Percentiles rank a stretch among this genome's conserved stretches.
Evolutionary conservation across 257 asterid species (phyloP).

Genomic region (Fraxinus quadrangulata): DNA sequence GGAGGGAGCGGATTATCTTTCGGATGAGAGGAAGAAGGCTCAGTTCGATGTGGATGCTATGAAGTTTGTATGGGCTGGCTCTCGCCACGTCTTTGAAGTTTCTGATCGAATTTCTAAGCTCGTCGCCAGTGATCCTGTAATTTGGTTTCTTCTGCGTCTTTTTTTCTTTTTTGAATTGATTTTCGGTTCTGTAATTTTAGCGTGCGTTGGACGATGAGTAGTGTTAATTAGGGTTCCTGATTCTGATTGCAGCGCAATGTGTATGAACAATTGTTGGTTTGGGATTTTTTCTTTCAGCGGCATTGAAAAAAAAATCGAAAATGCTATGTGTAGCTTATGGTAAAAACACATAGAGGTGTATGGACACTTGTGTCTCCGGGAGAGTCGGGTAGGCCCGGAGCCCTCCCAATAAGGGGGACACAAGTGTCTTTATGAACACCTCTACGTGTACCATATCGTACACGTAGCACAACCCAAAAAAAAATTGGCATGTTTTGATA

Average conservation of each 20-base stretch:
- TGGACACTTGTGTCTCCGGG: too few species aligned
- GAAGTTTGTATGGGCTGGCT: conserved; percentile 98
- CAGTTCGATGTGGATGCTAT: conserved; percentile 78
- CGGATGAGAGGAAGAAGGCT: conserved; percentile 81
- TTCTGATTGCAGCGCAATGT: background rate
- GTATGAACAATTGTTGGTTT: background rate
- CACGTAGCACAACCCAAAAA: too few species aligned
- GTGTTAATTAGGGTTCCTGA: background rate
- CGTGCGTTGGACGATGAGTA: background rate
- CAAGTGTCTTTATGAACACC: too few species aligned
- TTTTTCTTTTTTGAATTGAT: background rate
- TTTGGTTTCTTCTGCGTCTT: background rate
- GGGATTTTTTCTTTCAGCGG: background rate
- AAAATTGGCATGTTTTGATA: background rate
- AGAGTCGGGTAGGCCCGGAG: too few species aligned
- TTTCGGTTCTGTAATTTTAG: background rate
- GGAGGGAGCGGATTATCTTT: conserved; percentile 74
- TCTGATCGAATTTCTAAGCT: conserved; percentile 95
- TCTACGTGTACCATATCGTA: too few species aligned
- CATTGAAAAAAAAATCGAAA: background rate
- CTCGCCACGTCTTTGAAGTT: conserved; percentile 58
- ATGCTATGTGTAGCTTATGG: too few species aligned
- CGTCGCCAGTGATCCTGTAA: conserved; percentile 91
- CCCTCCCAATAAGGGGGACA: too few species aligned
- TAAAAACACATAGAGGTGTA: too few species aligned